phyloP scores from a whole-genome alignment of 345 rosid genomes.

The Gossypium turneri region DNA sequence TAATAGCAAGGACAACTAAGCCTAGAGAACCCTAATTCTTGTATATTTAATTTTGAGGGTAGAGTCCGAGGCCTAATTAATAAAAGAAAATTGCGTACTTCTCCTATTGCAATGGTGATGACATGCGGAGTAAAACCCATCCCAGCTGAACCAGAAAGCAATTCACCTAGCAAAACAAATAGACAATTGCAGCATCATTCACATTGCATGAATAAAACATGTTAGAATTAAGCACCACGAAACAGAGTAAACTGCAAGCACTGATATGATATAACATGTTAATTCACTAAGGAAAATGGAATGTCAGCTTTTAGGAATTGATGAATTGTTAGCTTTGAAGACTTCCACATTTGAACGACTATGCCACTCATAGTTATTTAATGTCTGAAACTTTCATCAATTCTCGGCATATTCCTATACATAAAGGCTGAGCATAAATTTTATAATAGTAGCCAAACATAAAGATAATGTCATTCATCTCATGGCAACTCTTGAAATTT shows the following conservation, averaged over 20 bases:
- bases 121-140: slow-evolving; percentile 71
- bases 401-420: background rate
- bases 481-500: too few species aligned
- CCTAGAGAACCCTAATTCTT: slow-evolving; percentile 1
- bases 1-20: background rate
- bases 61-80: background rate
- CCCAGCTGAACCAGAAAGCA: slow-evolving; percentile 65
- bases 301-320: background rate
- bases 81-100: slow-evolving; percentile 41
- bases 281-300: background rate
- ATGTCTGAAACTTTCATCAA: background rate
- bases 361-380: background rate
- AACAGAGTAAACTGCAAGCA: background rate
- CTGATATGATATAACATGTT: background rate
- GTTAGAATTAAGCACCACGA: slow-evolving; percentile 12
- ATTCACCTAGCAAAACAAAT: slow-evolving; percentile 48
- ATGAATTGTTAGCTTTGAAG: background rate
- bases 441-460: too few species aligned
- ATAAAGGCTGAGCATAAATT: background rate
- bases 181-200: slow-evolving; percentile 11
- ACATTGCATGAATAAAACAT: background rate
- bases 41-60: background rate
- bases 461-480: too few species aligned
- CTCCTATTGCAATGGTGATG: slow-evolving; percentile 66
- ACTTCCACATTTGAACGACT: background rate